phyloP scores from a whole-genome alignment of 2,329 filamentous ascomycete species.

The Trichocomaceae sp. region DNA sequence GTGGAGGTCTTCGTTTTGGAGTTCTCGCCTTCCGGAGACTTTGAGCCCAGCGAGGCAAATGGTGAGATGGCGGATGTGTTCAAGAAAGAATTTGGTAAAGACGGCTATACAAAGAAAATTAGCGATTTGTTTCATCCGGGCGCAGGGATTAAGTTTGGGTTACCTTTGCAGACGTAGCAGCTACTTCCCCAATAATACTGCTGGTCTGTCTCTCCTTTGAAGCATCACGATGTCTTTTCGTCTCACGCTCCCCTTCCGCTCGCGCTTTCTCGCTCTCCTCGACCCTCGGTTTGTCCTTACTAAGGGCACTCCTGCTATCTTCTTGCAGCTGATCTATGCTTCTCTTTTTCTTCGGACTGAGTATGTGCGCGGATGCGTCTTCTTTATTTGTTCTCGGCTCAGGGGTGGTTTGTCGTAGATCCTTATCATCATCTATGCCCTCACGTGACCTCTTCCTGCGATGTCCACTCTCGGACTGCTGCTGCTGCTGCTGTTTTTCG shows the following conservation, averaged over 20 bases:
- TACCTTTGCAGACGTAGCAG: conserved; percentile 18
- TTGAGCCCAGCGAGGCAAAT: conserved; percentile 31
- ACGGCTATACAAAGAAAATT: conserved; percentile 15
- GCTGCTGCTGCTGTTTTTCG: neutral
- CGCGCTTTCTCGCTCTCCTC: conserved; percentile 16
- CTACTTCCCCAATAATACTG: conserved; percentile 14
- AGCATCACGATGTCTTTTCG: conserved; percentile 38
- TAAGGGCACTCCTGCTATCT: conserved; percentile 22
- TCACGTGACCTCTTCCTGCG: conserved; percentile 15
- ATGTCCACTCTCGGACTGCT: conserved; percentile 6
- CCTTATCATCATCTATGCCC: conserved; percentile 24
- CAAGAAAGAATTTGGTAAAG: conserved; percentile 35
- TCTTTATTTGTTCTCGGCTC: conserved; percentile 10
- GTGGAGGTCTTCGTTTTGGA: conserved; percentile 33
- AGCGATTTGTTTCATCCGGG: conserved; percentile 13
- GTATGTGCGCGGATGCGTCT: conserved; percentile 19
- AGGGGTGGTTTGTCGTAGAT: conserved; percentile 33
- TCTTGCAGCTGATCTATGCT: conserved; percentile 39
- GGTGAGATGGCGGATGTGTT: conserved; percentile 40
- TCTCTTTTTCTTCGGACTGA: conserved; percentile 39
- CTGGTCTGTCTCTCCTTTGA: conserved; percentile 31
- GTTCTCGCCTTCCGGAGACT: conserved; percentile 16
- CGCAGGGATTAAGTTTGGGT: neutral
- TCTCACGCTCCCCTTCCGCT: conserved; percentile 31
- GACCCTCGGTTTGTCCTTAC: conserved; percentile 15